phyloP scores from a whole-genome alignment of 108 stramenopile genomes.

The Nitzschia putrida region DNA sequence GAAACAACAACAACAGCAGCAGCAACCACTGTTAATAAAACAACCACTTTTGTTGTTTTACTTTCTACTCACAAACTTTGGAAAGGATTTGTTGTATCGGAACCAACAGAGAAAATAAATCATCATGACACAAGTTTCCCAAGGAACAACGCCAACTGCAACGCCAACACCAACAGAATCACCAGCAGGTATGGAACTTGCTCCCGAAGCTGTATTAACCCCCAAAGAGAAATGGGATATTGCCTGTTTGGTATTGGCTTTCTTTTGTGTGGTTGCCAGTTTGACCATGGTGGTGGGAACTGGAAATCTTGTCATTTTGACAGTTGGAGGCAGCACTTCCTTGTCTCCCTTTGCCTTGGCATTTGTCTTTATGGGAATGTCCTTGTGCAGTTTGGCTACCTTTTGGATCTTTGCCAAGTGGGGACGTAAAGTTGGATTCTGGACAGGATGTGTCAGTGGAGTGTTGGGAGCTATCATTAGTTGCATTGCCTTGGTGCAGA shows the following conservation, averaged over 20 bases:
- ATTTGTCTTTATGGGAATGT: slow-evolving; percentile 37
- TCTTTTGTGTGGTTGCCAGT: slow-evolving; percentile 25
- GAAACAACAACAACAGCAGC: background rate
- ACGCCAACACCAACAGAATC: no score
- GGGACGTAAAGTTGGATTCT: slow-evolving; percentile 37
- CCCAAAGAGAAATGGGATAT: slow-evolving; percentile 20
- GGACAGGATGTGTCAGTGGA: slow-evolving; percentile 28
- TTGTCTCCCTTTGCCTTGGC: slow-evolving; percentile 39
- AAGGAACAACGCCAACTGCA: no score
- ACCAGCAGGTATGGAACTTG: no score
- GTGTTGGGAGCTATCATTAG: slow-evolving; percentile 14
- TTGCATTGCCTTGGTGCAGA: slow-evolving; percentile 11
- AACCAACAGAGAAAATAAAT: no score
- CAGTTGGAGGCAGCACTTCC: slow-evolving; percentile 34
- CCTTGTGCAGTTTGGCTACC: slow-evolving; percentile 21
- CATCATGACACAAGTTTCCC: background rate
- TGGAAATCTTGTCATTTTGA: slow-evolving; percentile 30
- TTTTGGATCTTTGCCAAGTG: slow-evolving; percentile 34
- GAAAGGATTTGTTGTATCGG: no score
- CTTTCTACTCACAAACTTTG: no score
- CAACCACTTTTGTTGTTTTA: no score
- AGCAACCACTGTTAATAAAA: background rate
- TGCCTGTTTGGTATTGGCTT: slow-evolving; percentile 28
- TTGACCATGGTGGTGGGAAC: slow-evolving; percentile 40
- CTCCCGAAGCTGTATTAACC: background rate